Evolutionary conservation across 2,329 filamentous ascomycete genomes (phyloP), one percentile per base, ranked within the genome.

Genomic region (Curvularia sp.): DNA sequence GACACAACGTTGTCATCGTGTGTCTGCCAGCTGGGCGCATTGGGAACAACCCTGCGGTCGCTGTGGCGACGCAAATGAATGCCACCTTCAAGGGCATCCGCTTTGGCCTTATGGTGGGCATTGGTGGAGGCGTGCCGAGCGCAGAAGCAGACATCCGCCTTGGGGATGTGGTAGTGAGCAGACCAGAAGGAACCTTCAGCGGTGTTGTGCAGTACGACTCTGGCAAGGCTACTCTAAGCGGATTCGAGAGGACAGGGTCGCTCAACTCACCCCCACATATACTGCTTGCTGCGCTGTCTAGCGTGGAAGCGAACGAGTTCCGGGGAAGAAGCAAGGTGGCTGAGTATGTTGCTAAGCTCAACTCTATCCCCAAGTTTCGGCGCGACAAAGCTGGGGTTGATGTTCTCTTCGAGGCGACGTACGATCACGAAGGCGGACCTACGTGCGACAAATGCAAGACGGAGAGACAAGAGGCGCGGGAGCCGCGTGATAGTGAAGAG

Each of bases 41-140:
- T 28, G 77, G 77, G 12, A 77, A 54, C 4, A 69, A 46, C 46
- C 50, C 71, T 6, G 72, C 76, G 6, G 73, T 74, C n/a, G 64
- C 58, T 1, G 70, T 71, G 6, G 72, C 69, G 3, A 65, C 51
- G 25, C 49, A 68, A 13, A 70, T 78, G 61, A 47, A 56, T 18
- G 41, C 50, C 10, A 69, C 65, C 3, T 79, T 79, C 57, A 49
- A 19, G 41, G 21, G 46, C 3, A 74, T 79, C 23, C 69, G 64
- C 25, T 68, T 80, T 34, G 73, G 71, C 6, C 64, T 82, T 3
- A 72, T 82, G 69, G 78, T 81, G 1, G 79, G 79, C 9, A 76
- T 81, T 45, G 79, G 76, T 1, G 74, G 74, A 41, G 60, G 63
- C 15, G 63, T 63, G 15, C 58, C 60, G 9, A 60, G 58, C 46